Conservation (phyloP, 1,284 basidiomycete genomes). For the Caloboletus inedulis region DNA sequence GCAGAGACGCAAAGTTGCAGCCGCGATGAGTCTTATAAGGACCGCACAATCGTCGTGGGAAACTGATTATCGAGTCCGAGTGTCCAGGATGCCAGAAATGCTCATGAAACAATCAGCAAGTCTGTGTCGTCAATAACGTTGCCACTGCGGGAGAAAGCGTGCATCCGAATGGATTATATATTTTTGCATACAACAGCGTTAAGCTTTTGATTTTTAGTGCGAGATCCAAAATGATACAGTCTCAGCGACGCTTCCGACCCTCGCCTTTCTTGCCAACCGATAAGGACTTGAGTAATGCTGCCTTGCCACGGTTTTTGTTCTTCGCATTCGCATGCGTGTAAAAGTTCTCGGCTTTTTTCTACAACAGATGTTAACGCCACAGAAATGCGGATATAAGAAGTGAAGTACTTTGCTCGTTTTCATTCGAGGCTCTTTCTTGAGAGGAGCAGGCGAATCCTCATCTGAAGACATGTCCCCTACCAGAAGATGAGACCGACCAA, state of each 20-base stretch:
- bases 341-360: conserved; percentile 91
- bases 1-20: conserved; percentile 20
- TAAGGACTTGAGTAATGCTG: conserved; percentile 52
- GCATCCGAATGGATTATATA: conserved; percentile 6
- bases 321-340: conserved; percentile 86
- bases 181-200: conserved; percentile 15
- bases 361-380: conserved; percentile 17
- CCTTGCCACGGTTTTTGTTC: conserved; percentile 75
- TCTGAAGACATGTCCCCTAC: conserved; percentile 33
- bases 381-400: background rate
- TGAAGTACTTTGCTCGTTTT: conserved; percentile 77
- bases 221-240: conserved; percentile 9
- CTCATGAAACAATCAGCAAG: conserved; percentile 14
- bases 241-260: conserved; percentile 37
- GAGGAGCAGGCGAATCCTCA: conserved; percentile 33
- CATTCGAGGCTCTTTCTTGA: conserved; percentile 72
- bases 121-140: conserved; percentile 2
- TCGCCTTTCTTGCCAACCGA: conserved; percentile 48
- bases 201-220: conserved; percentile 7
- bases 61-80: conserved; percentile 27
- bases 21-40: conserved; percentile 24
- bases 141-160: conserved; percentile 11
- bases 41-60: conserved; percentile 27
- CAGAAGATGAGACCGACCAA: conserved; percentile 3
- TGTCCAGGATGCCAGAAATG: background rate